These are phyloP conservation scores for Dendrocalamus latiflorus DNA, from an alignment of 202 grass and related monocot species.

Conservation along the genomic window DNA sequence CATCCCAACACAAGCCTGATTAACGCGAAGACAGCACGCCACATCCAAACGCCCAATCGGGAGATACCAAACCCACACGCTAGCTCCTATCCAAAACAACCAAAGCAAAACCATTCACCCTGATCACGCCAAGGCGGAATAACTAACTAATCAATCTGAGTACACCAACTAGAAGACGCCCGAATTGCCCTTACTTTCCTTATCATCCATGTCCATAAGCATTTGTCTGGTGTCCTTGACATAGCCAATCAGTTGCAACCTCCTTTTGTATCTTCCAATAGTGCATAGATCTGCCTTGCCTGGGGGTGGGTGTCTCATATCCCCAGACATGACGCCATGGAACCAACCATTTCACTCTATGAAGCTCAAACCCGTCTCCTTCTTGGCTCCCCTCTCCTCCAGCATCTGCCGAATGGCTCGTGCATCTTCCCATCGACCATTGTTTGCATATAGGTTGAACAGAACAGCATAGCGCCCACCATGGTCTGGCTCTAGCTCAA, in stretches of 20 bases:
- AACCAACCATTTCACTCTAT: constrained; percentile 47
- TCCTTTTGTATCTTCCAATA: constrained; percentile 29
- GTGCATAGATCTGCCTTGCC: constrained; percentile 18
- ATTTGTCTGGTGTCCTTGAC: constrained; percentile 31
- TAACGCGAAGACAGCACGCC: background rate
- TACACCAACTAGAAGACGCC: background rate
- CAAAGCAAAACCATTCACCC: background rate
- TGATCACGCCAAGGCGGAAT: background rate
- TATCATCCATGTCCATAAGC: constrained; percentile 26
- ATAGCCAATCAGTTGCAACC: constrained; percentile 31
- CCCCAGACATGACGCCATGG: constrained; percentile 28
- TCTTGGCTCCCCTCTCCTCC: constrained; percentile 55
- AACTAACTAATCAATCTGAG: background rate
- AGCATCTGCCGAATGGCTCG: constrained; percentile 40
- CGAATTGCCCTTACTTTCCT: constrained; percentile 27
- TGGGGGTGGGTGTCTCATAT: constrained; percentile 12
- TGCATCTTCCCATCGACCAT: constrained; percentile 52
- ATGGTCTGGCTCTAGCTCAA: constrained; percentile 59
- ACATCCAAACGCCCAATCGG: background rate
- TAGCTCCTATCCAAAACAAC: background rate
- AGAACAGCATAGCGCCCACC: constrained; percentile 61
- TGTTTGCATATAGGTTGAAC: constrained; percentile 57
- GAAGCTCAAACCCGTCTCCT: constrained; percentile 51
- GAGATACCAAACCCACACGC: background rate
- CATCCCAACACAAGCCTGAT: background rate